A percentile compares a stretch with the other conserved stretches of the same genome.
phyloP scores from a whole-genome alignment of 2,329 filamentous ascomycete species.

The Colletotrichum aenigma region DNA sequence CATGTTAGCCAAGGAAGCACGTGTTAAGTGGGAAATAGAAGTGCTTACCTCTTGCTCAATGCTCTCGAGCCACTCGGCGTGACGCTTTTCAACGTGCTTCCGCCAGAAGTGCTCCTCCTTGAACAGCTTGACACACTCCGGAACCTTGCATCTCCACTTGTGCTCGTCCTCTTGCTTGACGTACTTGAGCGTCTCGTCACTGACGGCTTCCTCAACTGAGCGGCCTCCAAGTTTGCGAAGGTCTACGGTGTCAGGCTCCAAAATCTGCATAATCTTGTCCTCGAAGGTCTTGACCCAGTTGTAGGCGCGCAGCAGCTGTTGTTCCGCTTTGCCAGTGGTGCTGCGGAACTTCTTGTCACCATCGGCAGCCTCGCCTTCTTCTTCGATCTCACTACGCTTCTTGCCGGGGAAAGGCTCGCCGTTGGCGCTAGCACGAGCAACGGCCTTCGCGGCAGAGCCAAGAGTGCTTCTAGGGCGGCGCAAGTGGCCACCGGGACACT shows the following conservation, averaged over 20 bases:
- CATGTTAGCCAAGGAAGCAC: constrained; percentile 35
- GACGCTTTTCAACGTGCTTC: constrained; percentile 97
- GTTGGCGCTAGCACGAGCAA: constrained; percentile 81
- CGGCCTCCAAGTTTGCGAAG: constrained; percentile 91
- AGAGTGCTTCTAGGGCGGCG: constrained; percentile 87
- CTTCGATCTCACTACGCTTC: constrained; percentile 70
- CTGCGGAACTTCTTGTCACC: constrained; percentile 77
- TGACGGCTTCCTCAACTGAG: constrained; percentile 81
- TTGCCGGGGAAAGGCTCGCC: constrained; percentile 85
- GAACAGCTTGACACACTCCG: constrained; percentile 95
- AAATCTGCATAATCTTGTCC: constrained; percentile 90
- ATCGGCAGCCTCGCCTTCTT: constrained; percentile 67
- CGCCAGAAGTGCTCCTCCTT: constrained; percentile 97
- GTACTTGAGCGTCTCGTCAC: constrained; percentile 84
- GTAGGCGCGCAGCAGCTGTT: constrained; percentile 91
- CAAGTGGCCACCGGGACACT: constrained; percentile 96
- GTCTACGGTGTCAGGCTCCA: constrained; percentile 88
- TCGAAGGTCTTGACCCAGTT: constrained; percentile 99
- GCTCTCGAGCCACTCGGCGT: constrained; percentile 82
- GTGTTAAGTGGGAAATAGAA: not conserved
- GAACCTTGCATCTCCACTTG: constrained; percentile 95
- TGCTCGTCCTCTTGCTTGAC: constrained; percentile 98
- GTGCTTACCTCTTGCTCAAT: constrained; percentile 81
- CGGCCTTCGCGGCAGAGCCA: constrained; percentile 80
- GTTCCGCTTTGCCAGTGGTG: constrained; percentile 77